Evolutionary conservation across 78 protist genomes (phyloP), one percentile per base, ranked within the genome.

Genomic region (Thecamonas trahens): DNA sequence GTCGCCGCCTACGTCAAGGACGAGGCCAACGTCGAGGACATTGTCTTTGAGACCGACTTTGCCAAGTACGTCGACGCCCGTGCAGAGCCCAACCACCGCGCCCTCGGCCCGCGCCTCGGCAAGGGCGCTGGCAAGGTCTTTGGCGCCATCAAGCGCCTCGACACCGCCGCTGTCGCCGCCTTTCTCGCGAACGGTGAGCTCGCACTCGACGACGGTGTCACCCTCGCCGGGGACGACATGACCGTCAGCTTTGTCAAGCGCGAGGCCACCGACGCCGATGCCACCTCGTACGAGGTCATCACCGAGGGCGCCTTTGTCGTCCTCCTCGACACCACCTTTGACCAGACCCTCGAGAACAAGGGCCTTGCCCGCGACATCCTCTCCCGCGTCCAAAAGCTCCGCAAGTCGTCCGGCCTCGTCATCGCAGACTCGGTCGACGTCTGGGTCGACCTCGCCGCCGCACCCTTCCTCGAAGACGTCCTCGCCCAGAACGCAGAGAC

Each of bases 311-410:
- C n/a, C 44, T 35, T 72, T 15, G 44, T 76, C 28, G 58, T 72
- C 37, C 26, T 72, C 26, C 70, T 72, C 31, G 20, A 64, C 54
- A 13, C 1, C 24, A 8, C 7, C 31, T 2, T 0, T 20, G 61
- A 26, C 14, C 14, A 1, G 17, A 11, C 35, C 44, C 28, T 3
- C 20, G 64, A 6, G 64, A 70, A 61, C 39, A 76, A 59, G 62
- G 94, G 94, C 38, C 2, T 52, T 20, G 89, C 96, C 17, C 79
- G 99, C 6, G 90, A 86, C 72, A 26, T 93, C 3, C 40, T 74
- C 58, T 72, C 74, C 34, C 81, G 87, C 15, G 79, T 96, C 28
- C 96, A 93, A 90, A 58, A 83, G 61, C 80, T 94, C 55, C 82
- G 98, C 64, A 96, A 96, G 87, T n/a, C n/a, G n/a, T n/a, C n/a